phyloP scores from a whole-genome alignment of 75 land plant genomes.

The Picea glauca region DNA sequence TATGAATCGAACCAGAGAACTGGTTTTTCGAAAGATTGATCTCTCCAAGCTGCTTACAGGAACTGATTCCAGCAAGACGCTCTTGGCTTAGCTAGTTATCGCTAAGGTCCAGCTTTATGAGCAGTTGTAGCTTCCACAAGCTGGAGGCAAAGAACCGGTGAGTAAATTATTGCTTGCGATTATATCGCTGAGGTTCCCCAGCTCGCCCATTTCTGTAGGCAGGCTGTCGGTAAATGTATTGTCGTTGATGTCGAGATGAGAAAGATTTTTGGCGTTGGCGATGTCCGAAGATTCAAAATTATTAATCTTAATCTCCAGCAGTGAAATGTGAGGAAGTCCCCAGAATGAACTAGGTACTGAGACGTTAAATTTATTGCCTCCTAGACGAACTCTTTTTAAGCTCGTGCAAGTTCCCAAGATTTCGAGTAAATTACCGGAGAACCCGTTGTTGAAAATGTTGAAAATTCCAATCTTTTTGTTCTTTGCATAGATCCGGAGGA shows the following conservation, averaged over 20 bases:
- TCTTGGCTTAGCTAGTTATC: constrained; percentile 33
- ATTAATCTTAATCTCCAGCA: constrained; percentile 59
- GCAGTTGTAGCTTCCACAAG: constrained; percentile 14
- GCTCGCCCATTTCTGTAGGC: constrained; percentile 40
- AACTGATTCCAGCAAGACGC: constrained; percentile 17
- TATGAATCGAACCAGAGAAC: constrained; percentile 41
- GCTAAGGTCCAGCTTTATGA: constrained; percentile 34
- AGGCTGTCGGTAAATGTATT: not conserved
- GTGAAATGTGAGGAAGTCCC: constrained; percentile 48
- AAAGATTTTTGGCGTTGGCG: constrained; percentile 30
- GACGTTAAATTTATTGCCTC: constrained; percentile 47
- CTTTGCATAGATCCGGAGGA: constrained; percentile 30
- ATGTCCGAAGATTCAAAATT: constrained; percentile 39
- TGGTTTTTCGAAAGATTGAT: constrained; percentile 14
- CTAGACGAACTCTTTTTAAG: constrained; percentile 45
- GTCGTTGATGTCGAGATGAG: constrained; percentile 31
- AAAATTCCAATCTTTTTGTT: constrained; percentile 52
- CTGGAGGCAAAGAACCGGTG: constrained; percentile 31
- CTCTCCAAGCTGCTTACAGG: no score
- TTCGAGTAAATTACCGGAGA: constrained; percentile 51
- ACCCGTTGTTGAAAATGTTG: constrained; percentile 47
- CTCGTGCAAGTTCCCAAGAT: constrained; percentile 47
- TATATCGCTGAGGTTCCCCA: constrained; percentile 32
- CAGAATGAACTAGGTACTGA: constrained; percentile 46
- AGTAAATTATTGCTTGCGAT: constrained; percentile 23